These are phyloP conservation scores for Knoxdaviesia capensis DNA, from an alignment of 2,329 filamentous ascomycete genomes.

Conservation along the genomic window DNA sequence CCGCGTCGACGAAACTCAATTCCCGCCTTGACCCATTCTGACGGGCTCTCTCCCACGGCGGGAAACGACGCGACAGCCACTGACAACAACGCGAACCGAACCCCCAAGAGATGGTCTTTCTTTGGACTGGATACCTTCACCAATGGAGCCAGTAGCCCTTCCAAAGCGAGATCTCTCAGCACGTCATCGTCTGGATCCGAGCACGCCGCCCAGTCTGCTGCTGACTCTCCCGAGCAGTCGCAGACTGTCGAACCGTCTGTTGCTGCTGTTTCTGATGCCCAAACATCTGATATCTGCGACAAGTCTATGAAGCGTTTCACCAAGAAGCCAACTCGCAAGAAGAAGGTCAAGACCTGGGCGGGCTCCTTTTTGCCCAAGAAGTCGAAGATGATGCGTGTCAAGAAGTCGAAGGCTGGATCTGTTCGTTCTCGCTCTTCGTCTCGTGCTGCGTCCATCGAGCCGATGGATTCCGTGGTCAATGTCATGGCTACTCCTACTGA, in stretches of 20 bases:
- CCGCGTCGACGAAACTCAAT: slow-evolving; percentile 38
- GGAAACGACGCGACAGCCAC: slow-evolving; percentile 20
- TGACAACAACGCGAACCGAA: slow-evolving; percentile 20
- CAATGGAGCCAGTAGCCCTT: no score
- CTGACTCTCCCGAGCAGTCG: slow-evolving; percentile 3
- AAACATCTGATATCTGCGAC: not conserved
- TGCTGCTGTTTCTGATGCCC: slow-evolving; percentile 5
- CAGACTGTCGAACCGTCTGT: no score
- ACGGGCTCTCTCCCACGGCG: slow-evolving; percentile 7
- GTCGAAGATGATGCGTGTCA: slow-evolving; percentile 19
- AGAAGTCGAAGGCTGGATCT: slow-evolving; percentile 18
- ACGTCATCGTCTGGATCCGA: slow-evolving; percentile 9
- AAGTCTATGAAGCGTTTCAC: slow-evolving; percentile 4
- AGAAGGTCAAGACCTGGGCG: slow-evolving; percentile 58
- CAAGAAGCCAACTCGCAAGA: slow-evolving; percentile 18
- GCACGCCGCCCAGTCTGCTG: slow-evolving; percentile 12
- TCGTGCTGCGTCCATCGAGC: no score
- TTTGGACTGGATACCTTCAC: slow-evolving; percentile 36
- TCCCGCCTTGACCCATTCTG: slow-evolving; percentile 26
- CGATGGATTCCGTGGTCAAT: no score
- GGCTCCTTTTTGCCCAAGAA: slow-evolving; percentile 47
- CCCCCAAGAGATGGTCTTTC: slow-evolving; percentile 38
- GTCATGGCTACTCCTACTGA: no score
- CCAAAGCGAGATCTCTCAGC: no score
- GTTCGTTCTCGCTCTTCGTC: slow-evolving; percentile 24